Evolutionary conservation across 495 filamentous ascomycete species (phyloP).

Genomic region (Hypoxylon perforatum): DNA sequence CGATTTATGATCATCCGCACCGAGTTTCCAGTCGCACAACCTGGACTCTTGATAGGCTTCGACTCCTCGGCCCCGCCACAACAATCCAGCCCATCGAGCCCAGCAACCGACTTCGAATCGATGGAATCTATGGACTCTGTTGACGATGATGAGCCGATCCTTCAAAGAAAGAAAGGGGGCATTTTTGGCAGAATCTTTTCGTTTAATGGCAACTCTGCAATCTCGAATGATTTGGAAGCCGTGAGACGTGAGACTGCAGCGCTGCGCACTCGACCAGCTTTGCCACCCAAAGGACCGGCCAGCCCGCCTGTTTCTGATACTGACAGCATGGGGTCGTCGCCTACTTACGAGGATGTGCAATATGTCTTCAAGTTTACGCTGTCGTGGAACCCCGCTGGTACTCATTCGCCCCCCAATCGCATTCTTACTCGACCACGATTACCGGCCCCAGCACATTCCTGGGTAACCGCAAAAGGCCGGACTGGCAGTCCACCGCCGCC

Average conservation of each 20-base stretch:
- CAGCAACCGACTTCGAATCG: slow-evolving; percentile 45
- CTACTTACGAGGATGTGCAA: slow-evolving; percentile 54
- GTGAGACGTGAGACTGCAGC: slow-evolving; percentile 57
- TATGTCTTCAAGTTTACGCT: slow-evolving; percentile 61
- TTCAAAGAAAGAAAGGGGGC: slow-evolving; percentile 73
- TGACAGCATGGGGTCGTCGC: slow-evolving; percentile 55
- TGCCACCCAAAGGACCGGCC: slow-evolving; percentile 25
- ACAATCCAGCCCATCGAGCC: slow-evolving; percentile 25
- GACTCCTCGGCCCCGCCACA: slow-evolving; percentile 46
- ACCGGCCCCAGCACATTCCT: slow-evolving; percentile 74
- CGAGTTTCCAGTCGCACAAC: slow-evolving; percentile 71
- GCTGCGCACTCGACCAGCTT: slow-evolving; percentile 43
- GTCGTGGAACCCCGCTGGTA: slow-evolving; percentile 43
- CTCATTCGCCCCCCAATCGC: slow-evolving; percentile 49
- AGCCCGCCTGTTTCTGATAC: slow-evolving; percentile 49
- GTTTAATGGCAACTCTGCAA: slow-evolving; percentile 53
- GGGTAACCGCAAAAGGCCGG: slow-evolving; percentile 57
- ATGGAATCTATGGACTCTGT: slow-evolving; percentile 43
- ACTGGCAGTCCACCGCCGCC: slow-evolving; percentile 53
- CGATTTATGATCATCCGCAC: slow-evolving; percentile 92
- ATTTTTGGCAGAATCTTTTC: slow-evolving; percentile 75
- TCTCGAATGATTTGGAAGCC: slow-evolving; percentile 52
- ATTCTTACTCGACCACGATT: slow-evolving; percentile 77
- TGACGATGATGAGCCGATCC: slow-evolving; percentile 35
- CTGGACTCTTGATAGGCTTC: slow-evolving; percentile 54